Base-by-base conservation (phyloP, 2,329 filamentous ascomycete species). In the Hypoxylon sp. region DNA sequence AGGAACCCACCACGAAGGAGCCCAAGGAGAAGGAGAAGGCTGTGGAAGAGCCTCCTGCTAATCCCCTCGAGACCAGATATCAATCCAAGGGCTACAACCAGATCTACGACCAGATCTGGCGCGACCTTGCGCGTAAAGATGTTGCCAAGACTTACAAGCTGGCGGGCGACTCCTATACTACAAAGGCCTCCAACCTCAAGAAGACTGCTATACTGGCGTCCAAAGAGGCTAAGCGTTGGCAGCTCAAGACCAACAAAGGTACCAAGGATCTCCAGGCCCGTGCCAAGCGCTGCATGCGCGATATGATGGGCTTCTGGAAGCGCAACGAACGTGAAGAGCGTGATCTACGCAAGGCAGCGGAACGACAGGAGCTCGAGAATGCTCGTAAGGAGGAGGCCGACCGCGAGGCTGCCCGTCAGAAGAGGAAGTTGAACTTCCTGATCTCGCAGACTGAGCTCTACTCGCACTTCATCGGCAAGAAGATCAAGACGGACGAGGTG, bases 281-380 rank as follows among this genome's bases (percentile, higher is more conserved):
- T 43, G 95, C 95, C 56, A 99, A 99, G 82, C 90, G 95, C 66
- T 94, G 94, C 58, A 99, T 99, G 95, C 88, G 95, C 73, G 95
- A 99, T 77, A 99, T 99, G 95, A 95, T 97, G 85, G 88, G 91
- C 55, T 99, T 98, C 83, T 99, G 95, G 95, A 98, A 98, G 78
- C 89, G 94, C 55, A 99, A 99, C 74, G 95, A 99, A 75, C 90
- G 94, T 49, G 95, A 99, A 73, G 95, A 99, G 74, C 91, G 95
- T 59, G 95, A 99, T 74, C 81, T 96, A 64, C 88, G 95, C 67
- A 96, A 97, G 79, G 88, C 93, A 48, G 95, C 95, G 4, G 95
- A 99, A 80, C 91, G 89, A 74, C 92, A 97, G 74, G 95, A 98
- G 78, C 85, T 99, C 43, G 95, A 99, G 74, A 96, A 95, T 70